Evolutionary conservation across 257 asterid species (phyloP).

Genomic region (Solanum rostratum): DNA sequence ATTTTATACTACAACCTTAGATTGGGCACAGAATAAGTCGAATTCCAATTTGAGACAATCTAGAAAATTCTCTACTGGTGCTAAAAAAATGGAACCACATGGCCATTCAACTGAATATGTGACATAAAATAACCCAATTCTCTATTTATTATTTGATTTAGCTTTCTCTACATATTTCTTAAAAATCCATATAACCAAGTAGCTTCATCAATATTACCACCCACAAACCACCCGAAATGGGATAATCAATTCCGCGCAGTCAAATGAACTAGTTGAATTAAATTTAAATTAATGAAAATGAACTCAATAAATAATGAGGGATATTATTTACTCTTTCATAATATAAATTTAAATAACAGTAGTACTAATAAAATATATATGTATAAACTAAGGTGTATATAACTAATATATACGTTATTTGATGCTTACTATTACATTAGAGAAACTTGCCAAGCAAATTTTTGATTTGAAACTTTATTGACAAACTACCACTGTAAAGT

Average conservation of each 20-base stretch:
- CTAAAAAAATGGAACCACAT: not conserved
- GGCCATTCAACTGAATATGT: not conserved
- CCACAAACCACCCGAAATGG: not conserved
- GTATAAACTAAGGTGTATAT: too few species aligned
- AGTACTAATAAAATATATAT: too few species aligned
- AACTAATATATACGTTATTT: not conserved
- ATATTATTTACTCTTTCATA: not conserved
- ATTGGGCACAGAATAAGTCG: not conserved
- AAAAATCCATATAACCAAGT: not conserved
- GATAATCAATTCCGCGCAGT: too few species aligned
- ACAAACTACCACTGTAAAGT: not conserved
- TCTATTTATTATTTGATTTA: not conserved
- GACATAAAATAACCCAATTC: not conserved
- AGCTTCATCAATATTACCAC: not conserved
- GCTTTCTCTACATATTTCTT: not conserved
- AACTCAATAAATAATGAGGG: not conserved
- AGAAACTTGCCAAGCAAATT: not conserved
- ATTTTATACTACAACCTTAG: not conserved
- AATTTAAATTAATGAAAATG: not conserved
- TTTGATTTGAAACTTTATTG: not conserved
- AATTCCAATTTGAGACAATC: not conserved
- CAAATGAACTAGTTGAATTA: rapidly evolving
- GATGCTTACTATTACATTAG: not conserved
- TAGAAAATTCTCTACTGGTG: not conserved
- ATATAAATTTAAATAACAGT: not conserved